phyloP scores from a whole-genome alignment of 768 basidiomycete genomes.

The Psilocybe sp. region DNA sequence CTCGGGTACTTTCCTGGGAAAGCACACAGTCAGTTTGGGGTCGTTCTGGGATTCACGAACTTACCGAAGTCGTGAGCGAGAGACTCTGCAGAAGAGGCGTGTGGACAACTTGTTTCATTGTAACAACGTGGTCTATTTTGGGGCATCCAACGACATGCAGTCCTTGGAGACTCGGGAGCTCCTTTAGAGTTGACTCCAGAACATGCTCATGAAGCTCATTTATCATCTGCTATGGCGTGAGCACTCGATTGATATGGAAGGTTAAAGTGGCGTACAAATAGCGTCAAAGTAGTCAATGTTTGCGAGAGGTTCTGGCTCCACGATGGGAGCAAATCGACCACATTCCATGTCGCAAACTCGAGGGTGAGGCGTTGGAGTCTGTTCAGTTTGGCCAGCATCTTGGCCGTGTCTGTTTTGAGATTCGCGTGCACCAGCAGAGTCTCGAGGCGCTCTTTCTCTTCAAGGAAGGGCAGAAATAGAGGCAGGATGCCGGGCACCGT shows the following conservation, averaged over 20 bases:
- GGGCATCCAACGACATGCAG: conserved; percentile 63
- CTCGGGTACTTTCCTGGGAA: conserved; percentile 33
- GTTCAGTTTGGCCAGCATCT: conserved; percentile 36
- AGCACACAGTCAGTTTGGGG: conserved; percentile 1
- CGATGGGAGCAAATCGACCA: conserved; percentile 53
- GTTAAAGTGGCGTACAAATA: conserved; percentile 47
- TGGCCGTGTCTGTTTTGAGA: conserved; percentile 51
- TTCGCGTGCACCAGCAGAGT: conserved; percentile 48
- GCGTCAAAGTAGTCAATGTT: conserved; percentile 51
- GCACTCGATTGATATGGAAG: not conserved
- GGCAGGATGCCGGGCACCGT: conserved; percentile 43
- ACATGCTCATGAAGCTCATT: conserved; percentile 51
- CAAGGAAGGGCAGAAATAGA: conserved; percentile 45
- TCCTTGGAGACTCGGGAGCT: conserved; percentile 51
- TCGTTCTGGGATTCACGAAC: conserved; percentile 15
- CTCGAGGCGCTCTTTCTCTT: conserved; percentile 40
- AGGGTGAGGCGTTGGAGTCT: conserved; percentile 47
- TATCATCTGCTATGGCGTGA: conserved; percentile 40
- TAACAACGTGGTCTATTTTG: conserved; percentile 47
- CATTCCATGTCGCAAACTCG: conserved; percentile 60
- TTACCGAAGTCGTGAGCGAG: conserved; percentile 58
- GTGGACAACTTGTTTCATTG: conserved; percentile 43
- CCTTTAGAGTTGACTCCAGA: conserved; percentile 42
- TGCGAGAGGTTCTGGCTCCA: conserved; percentile 47
- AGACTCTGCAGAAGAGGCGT: conserved; percentile 59